Conservation (phyloP, 129 eudicot species). For the Centrapalus pauciflorus region DNA sequence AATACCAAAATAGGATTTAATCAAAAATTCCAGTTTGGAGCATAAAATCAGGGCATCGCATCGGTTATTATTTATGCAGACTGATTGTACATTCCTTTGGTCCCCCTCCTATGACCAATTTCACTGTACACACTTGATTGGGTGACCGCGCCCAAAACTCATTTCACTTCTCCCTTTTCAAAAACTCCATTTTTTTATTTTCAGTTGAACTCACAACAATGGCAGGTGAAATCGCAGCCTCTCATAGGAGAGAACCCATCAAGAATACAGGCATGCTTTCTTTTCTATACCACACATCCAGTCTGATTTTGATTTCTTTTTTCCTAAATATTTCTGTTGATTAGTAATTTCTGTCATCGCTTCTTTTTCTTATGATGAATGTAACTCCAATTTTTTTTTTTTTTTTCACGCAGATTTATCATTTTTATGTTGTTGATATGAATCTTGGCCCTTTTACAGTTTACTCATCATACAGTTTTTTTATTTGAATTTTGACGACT, state of each 20-base stretch:
- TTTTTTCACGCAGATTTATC: background rate
- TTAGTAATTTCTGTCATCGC: background rate
- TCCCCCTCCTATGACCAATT: background rate
- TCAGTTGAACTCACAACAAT: constrained; percentile 24
- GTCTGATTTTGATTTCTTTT: background rate
- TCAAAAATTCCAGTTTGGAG: constrained; percentile 1
- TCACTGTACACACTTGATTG: background rate
- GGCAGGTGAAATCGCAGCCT: constrained; percentile 58
- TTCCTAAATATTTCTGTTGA: background rate
- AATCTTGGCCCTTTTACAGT: constrained; percentile 6
- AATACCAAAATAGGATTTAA: background rate
- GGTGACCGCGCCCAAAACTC: constrained; percentile 19
- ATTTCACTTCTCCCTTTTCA: background rate
- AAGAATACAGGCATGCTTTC: constrained; percentile 58
- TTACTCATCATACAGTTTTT: background rate
- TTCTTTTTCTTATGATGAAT: too few relatives aligned
- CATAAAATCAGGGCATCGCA: constrained; percentile 7
- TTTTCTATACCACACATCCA: too few relatives aligned
- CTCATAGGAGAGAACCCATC: constrained; percentile 62
- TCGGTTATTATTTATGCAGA: background rate
- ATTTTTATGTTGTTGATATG: background rate
- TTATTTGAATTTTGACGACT: background rate
- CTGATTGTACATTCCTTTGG: constrained; percentile 10
- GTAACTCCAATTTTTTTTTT: background rate
- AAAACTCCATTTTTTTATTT: background rate